These are phyloP conservation scores for Cladophialophora chaetospira DNA, from an alignment of 2,329 filamentous ascomycete species.

Conservation along the genomic window DNA sequence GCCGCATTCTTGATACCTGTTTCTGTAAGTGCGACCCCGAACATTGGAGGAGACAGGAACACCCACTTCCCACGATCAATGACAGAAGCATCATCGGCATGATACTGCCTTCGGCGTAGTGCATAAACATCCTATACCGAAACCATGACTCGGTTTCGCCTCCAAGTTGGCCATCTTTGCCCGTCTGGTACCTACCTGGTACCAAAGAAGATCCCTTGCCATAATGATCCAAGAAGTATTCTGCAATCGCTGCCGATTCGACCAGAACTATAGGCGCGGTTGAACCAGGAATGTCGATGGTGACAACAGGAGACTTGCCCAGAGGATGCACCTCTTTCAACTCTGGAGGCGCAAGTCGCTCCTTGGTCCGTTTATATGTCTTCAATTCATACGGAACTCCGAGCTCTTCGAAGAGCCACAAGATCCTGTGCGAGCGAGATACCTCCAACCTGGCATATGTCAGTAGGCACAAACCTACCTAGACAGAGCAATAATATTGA, in stretches of 20 bases:
- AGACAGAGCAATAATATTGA: background rate
- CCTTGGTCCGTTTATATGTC: conserved; percentile 68
- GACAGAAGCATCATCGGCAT: conserved; percentile 70
- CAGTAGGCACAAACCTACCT: background rate
- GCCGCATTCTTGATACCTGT: conserved; percentile 53
- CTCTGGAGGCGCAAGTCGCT: conserved; percentile 71
- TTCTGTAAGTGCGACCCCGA: conserved; percentile 10
- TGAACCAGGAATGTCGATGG: conserved; percentile 56
- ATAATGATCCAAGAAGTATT: conserved; percentile 77
- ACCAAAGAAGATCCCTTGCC: conserved; percentile 50
- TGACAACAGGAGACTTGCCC: conserved; percentile 82
- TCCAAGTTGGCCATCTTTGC: conserved; percentile 57
- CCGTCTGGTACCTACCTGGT: conserved; percentile 55
- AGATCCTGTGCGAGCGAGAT: conserved; percentile 78
- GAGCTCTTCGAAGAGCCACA: conserved; percentile 86
- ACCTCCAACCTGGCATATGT: conserved; percentile 68
- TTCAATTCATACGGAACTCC: conserved; percentile 77
- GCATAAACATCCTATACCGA: conserved; percentile 69
- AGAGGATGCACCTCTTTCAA: conserved; percentile 79
- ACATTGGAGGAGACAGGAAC: background rate
- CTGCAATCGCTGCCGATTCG: conserved; percentile 77
- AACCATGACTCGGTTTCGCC: conserved; percentile 63
- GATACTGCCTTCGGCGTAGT: conserved; percentile 82
- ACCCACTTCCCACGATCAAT: conserved; percentile 62
- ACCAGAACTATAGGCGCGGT: conserved; percentile 65